These are phyloP conservation scores for Panellus pusillus DNA, from an alignment of 768 basidiomycete genomes.

Conservation along the genomic window DNA sequence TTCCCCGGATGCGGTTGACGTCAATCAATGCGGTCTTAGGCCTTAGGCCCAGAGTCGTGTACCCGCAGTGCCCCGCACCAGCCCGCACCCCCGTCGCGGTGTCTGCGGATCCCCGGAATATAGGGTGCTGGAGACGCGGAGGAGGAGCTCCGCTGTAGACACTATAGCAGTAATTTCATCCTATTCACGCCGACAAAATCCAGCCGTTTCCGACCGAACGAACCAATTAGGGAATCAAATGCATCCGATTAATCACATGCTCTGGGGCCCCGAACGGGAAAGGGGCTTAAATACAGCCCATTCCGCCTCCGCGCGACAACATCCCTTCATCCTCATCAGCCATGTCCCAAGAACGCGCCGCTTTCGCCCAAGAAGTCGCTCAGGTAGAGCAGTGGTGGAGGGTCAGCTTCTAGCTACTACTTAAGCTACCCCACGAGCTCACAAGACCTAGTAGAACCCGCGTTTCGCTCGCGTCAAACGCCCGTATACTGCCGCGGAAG, in stretches of 20 bases:
- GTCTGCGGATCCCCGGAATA: no score
- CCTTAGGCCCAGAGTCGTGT: not conserved
- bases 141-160: no score
- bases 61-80: not conserved
- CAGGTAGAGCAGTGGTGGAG: constrained; percentile 92
- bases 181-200: no score
- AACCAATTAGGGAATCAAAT: no score
- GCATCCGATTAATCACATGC: no score
- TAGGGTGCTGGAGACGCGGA: no score
- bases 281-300: constrained; percentile 15
- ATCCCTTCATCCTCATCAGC: constrained; percentile 21
- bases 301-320: constrained; percentile 12
- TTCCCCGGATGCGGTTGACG: constrained; percentile 1
- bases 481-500: constrained; percentile 90
- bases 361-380: constrained; percentile 80
- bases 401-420: constrained; percentile 44
- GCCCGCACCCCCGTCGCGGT: no score
- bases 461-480: constrained; percentile 87
- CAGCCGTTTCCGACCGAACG: no score
- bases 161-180: no score
- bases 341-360: constrained; percentile 68
- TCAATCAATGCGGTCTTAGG: no score
- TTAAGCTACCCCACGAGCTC: constrained; percentile 2
- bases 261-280: not conserved
- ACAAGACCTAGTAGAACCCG: constrained; percentile 55